Evolutionary conservation across 2,329 filamentous ascomycete genomes (phyloP), one percentile per base, ranked within the genome.

Genomic region (Botrytis aclada): DNA sequence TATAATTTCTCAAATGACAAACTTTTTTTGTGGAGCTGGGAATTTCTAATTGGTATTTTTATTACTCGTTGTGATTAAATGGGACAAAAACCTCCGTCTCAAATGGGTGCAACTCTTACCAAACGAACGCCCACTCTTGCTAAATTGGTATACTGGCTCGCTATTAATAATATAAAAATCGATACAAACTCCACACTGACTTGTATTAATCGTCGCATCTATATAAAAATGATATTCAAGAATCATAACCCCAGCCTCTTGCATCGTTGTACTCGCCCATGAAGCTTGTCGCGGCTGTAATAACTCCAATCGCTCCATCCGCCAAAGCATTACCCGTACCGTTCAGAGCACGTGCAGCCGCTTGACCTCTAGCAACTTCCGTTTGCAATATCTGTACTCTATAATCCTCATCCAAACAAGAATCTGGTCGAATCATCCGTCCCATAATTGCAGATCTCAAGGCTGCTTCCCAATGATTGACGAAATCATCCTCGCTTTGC

Each of bases 371-470:
- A 60, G 77, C 76, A 37, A 74, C 64, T 75, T 77, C 76, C 3
- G 75, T 75, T 73, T 83, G 78, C 73, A 85, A 82, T 67, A 84
- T 82, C 8, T 80, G 80, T 34, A 83, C 78, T 51, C 90, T 83
- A 77, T 92, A 89, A 20, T 84, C 83, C 75, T 89, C 87, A 60
- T 87, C 86, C 25, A 92, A 83, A 34, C 84, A 83, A 3, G 85
- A 85, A 78, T 89, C 85, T 54, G 85, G 85, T 62, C 71, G 76
- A 1, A 75, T 71, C 69, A 79, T 75, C 73, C 88, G 85, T 70
- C 87, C 86, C 72, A 91, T 79, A 1, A 90, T 88, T 16, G 90
- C 87, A 62, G 85, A 84, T 74, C 84, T 83, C 69, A 94, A 88
- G 4, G 88, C 85, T 8, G 86, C 83, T 14, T 84, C 85, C 89